Evolutionary conservation across 2,329 filamentous ascomycete genomes (phyloP).

Genomic region (Aureobasidium subglaciale): DNA sequence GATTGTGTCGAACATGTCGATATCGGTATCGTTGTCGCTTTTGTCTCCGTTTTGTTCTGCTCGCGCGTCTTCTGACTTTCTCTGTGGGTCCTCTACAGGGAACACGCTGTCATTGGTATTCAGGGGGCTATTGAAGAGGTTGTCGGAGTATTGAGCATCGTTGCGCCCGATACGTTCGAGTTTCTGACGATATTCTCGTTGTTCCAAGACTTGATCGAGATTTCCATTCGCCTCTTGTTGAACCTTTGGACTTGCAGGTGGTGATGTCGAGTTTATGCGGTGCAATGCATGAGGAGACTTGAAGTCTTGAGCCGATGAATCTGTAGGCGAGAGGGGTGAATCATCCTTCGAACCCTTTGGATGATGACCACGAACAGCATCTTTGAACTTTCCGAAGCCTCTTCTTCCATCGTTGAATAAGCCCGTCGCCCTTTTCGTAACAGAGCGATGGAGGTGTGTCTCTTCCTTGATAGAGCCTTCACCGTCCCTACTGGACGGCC

Average conservation of each 20-base stretch:
- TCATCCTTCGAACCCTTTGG: slow-evolving; percentile 32
- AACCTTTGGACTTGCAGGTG: slow-evolving; percentile 4
- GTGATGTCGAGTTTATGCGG: slow-evolving; percentile 2
- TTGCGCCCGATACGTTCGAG: too few relatives aligned
- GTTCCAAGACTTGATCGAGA: not conserved
- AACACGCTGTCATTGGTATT: not conserved
- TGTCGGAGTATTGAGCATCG: not conserved
- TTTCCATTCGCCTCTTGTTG: not conserved
- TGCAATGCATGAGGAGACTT: not conserved
- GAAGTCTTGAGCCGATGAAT: not conserved
- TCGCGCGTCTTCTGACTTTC: not conserved
- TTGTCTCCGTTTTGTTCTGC: not conserved
- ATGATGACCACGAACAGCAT: slow-evolving; percentile 55
- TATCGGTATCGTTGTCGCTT: not conserved
- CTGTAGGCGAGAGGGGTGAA: not conserved
- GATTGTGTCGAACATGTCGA: not conserved
- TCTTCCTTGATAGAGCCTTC: slow-evolving; percentile 4
- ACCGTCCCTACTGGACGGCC: slow-evolving; percentile 3
- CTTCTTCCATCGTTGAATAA: slow-evolving; percentile 75
- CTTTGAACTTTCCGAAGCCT: slow-evolving; percentile 77
- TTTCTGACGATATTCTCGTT: not conserved
- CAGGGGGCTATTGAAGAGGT: not conserved
- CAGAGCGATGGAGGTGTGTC: slow-evolving; percentile 31
- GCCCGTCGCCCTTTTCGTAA: slow-evolving; percentile 69
- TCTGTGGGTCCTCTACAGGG: slow-evolving; percentile 6